Base-by-base conservation (phyloP, 2,329 filamentous ascomycete species). In the Pseudofabraea citricarpa region DNA sequence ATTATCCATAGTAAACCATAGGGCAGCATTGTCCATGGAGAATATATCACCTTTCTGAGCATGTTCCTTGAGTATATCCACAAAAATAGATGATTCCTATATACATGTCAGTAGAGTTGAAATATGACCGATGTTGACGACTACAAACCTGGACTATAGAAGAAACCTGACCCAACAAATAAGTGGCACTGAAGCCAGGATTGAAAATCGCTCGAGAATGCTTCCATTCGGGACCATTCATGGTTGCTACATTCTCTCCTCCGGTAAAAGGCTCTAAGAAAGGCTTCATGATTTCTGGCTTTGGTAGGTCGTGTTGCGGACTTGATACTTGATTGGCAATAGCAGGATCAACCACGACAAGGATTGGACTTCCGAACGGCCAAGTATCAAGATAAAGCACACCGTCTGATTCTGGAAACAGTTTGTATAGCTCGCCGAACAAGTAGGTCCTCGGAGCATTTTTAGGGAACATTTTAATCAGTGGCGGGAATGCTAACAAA, bases 191-290 rank as follows among this genome's bases (percentile, higher is more conserved):
- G 37, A 59, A 58, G 3, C 56, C 54, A 13, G 49, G 50, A 39
- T 49, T 54, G 16, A 58, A 59, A 4, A 56, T 29, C 13, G 47
- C 45, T 3, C 55, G 53, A 2, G 45, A 37, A 13, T 41, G 46
- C 39, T 53, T 57, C 56, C 56, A 59, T 32, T 52, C 45, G 13
- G 44, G 26, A 35, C 48, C 55, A 20, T 48, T 49, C 23, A 45
- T 42, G 2, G 46, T 46, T 36, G 54, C 52, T 6, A 56, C 35
- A 13, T 46, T 49, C 8, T 45, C 41, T 12, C 44, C 47, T 9
- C 52, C 48, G 5, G 48, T 36, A 21, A 55, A 45, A 3, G 47
- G 41, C 19, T 38, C 24, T 6, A 55, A 49, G 22, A 44, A 55
- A 2, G 10, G 16, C 16, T 40, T 38, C 6, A 55, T 15, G 8